phyloP scores from a whole-genome alignment of 129 eudicot species.

The Heracleum sosnowskyi region DNA sequence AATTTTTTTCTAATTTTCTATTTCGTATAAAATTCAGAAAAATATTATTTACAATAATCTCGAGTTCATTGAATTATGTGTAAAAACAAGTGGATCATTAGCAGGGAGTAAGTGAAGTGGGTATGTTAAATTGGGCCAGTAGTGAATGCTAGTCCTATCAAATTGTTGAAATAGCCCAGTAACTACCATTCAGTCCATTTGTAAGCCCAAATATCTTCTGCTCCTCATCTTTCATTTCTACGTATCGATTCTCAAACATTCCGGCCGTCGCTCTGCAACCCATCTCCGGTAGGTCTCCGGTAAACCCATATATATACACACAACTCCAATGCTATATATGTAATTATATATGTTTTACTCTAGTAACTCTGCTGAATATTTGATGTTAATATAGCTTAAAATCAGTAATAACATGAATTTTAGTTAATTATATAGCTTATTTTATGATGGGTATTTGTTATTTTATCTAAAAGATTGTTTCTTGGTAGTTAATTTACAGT shows the following conservation, averaged over 20 bases:
- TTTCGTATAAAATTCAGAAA: too few species aligned
- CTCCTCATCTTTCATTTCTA: neutral
- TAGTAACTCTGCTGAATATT: neutral
- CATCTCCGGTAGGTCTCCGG: conserved; percentile 1
- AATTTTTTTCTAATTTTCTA: too few species aligned
- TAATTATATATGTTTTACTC: too few species aligned
- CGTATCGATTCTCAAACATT: neutral
- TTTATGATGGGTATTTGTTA: neutral
- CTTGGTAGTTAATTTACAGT: neutral
- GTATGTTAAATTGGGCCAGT: neutral
- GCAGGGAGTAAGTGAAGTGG: too few species aligned
- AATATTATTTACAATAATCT: too few species aligned
- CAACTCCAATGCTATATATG: too few species aligned
- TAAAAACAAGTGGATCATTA: too few species aligned
- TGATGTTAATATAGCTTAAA: neutral
- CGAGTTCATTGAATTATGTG: too few species aligned
- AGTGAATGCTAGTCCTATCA: too few species aligned
- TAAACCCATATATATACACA: too few species aligned
- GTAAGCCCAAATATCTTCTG: neutral
- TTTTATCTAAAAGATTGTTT: neutral
- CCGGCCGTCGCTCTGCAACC: conserved; percentile 1
- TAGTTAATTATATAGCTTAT: neutral
- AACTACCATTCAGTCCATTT: neutral
- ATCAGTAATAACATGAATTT: neutral
- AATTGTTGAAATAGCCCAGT: neutral